Evolutionary conservation across 2,329 filamentous ascomycete genomes (phyloP).

Genomic region (Knoxdaviesia capensis): DNA sequence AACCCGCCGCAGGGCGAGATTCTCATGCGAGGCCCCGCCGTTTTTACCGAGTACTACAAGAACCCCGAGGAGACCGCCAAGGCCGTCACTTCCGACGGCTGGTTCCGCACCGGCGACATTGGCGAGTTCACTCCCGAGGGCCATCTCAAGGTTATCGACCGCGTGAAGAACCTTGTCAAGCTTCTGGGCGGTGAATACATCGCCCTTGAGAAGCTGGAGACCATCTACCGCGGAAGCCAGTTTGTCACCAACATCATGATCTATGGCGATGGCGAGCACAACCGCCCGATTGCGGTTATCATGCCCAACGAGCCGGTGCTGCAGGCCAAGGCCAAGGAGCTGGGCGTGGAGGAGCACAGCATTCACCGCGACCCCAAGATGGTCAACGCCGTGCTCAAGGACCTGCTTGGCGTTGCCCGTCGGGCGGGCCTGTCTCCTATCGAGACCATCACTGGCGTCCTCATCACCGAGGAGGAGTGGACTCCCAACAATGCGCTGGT

Average conservation of each 20-base stretch:
- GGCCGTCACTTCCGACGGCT: conserved; percentile 62
- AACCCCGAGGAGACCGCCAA: conserved; percentile 71
- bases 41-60: conserved; percentile 63
- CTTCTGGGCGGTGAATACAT: conserved; percentile 92
- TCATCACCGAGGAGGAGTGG: conserved; percentile 74
- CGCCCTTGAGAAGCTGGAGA: conserved; percentile 87
- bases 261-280: conserved; percentile 54
- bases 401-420: conserved; percentile 44
- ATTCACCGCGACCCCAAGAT: conserved; percentile 50
- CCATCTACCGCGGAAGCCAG: conserved; percentile 64
- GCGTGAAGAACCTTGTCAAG: conserved; percentile 97
- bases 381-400: conserved; percentile 39
- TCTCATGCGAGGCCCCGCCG: conserved; percentile 59
- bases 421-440: conserved; percentile 47
- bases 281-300: conserved; percentile 68
- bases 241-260: conserved; percentile 76
- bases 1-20: conserved; percentile 80
- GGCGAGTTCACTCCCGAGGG: conserved; percentile 70
- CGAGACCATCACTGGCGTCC: conserved; percentile 58
- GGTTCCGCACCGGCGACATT: conserved; percentile 96
- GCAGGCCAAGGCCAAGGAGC: conserved; percentile 34
- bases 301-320: conserved; percentile 45
- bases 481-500: conserved; percentile 57
- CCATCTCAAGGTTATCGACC: conserved; percentile 74
- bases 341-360: conserved; percentile 44